Evolutionary conservation across 768 basidiomycete species (phyloP).

Genomic region (Pholiota conissans): DNA sequence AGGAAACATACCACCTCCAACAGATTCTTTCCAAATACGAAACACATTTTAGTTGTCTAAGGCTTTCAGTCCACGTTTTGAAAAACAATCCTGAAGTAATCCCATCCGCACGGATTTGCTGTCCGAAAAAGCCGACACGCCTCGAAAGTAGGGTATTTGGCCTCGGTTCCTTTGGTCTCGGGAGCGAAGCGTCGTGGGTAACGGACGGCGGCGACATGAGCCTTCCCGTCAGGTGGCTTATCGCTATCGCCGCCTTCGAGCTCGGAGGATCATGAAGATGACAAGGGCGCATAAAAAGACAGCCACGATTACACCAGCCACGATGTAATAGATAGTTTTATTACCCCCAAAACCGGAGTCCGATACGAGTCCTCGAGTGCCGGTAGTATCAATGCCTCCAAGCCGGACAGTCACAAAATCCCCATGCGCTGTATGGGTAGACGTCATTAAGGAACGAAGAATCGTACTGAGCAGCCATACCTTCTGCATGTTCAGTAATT

Average conservation of each 20-base stretch:
- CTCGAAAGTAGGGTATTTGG: background rate
- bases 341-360: background rate
- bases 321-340: slow-evolving; percentile 19
- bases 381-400: slow-evolving; percentile 31
- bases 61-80: no score
- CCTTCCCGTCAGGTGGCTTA: background rate
- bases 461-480: slow-evolving; percentile 18
- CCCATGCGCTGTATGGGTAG: slow-evolving; percentile 27
- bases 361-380: slow-evolving; percentile 10
- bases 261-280: background rate
- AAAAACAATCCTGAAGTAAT: no score
- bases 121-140: background rate
- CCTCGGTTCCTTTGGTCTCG: background rate
- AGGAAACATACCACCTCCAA: no score
- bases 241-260: background rate
- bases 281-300: background rate
- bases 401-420: slow-evolving; percentile 37
- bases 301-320: slow-evolving; percentile 5
- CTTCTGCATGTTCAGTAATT: slow-evolving; percentile 46
- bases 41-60: no score
- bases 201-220: background rate
- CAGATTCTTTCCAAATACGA: no score
- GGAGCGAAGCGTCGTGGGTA: background rate
- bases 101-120: background rate
- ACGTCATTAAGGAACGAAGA: background rate